Conservation (phyloP, 2,329 filamentous ascomycete species). For the Colletotrichum euphorbiae region DNA sequence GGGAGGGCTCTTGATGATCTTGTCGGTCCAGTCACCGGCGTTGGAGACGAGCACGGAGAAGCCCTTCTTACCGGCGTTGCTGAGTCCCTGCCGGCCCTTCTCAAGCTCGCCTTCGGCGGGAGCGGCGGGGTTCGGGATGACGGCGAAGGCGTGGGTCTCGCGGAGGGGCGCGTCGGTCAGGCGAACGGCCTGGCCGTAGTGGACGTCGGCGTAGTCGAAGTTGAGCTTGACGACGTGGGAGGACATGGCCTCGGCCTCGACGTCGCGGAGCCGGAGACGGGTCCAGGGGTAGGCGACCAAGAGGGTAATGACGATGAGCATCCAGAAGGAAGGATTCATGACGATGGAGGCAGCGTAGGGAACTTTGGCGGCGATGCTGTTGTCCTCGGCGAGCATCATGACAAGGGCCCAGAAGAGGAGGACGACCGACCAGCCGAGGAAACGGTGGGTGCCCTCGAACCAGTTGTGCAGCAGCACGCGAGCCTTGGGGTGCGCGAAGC, state of each 20-base stretch:
- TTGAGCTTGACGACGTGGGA: conserved; percentile 78
- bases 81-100: conserved; percentile 37
- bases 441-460: conserved; percentile 79
- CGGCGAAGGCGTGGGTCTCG: conserved; percentile 83
- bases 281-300: conserved; percentile 80
- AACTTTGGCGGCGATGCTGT: conserved; percentile 50
- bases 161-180: conserved; percentile 71
- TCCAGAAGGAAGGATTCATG: conserved; percentile 69
- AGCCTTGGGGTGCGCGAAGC: conserved; percentile 72
- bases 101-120: conserved; percentile 28
- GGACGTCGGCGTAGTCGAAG: conserved; percentile 72
- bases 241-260: conserved; percentile 76
- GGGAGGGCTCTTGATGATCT: conserved; percentile 71
- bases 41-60: conserved; percentile 79
- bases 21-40: conserved; percentile 79
- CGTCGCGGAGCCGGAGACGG: conserved; percentile 73
- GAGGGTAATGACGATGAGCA: conserved; percentile 71
- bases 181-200: conserved; percentile 67
- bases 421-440: conserved; percentile 77
- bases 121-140: conserved; percentile 68
- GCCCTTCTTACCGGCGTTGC: conserved; percentile 56
- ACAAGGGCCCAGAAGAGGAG: conserved; percentile 72
- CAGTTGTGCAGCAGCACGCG: conserved; percentile 73
- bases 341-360: conserved; percentile 52
- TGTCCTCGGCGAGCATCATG: conserved; percentile 62